These are phyloP conservation scores for Aspergillus sp. DNA, from an alignment of 2,329 filamentous ascomycete species.

Conservation along the genomic window DNA sequence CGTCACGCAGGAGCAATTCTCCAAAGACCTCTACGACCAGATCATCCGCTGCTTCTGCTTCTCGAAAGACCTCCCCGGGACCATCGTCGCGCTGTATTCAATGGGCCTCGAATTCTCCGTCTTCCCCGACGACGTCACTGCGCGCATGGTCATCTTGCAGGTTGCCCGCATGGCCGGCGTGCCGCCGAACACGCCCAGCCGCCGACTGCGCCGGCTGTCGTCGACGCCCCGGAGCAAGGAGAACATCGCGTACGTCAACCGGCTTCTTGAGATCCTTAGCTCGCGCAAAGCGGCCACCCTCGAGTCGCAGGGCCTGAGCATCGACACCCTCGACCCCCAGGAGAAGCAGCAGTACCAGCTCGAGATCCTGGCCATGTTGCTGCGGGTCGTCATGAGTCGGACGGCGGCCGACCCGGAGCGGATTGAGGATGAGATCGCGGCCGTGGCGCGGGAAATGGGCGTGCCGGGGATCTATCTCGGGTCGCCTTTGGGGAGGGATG, in stretches of 20 bases:
- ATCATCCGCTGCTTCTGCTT: slow-evolving; percentile 45
- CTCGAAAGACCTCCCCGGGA: slow-evolving; percentile 40
- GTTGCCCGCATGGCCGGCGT: slow-evolving; percentile 37
- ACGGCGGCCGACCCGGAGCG: slow-evolving; percentile 17
- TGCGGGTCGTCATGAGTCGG: slow-evolving; percentile 32
- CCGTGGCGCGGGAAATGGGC: slow-evolving; percentile 31
- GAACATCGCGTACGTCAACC: slow-evolving; percentile 36
- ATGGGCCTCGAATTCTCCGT: slow-evolving; percentile 36
- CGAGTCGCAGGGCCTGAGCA: slow-evolving; percentile 20
- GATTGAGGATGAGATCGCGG: slow-evolving; percentile 24
- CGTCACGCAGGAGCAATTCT: slow-evolving; percentile 29
- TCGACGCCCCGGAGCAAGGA: slow-evolving; percentile 34
- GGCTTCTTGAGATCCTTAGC: slow-evolving; percentile 36
- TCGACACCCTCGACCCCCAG: slow-evolving; percentile 27
- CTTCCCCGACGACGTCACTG: slow-evolving; percentile 39
- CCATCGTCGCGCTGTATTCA: slow-evolving; percentile 40
- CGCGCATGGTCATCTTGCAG: slow-evolving; percentile 40
- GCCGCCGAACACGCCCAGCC: slow-evolving; percentile 21
- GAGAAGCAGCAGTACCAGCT: slow-evolving; percentile 33
- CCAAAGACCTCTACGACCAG: slow-evolving; percentile 42
- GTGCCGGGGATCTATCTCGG: slow-evolving; percentile 24
- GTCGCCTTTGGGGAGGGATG: slow-evolving; percentile 16
- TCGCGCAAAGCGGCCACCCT: slow-evolving; percentile 26
- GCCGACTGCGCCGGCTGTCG: slow-evolving; percentile 33
- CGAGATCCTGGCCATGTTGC: slow-evolving; percentile 33